Base-by-base conservation (phyloP, 768 basidiomycete species). In the Pleurotus citrinopileatus region DNA sequence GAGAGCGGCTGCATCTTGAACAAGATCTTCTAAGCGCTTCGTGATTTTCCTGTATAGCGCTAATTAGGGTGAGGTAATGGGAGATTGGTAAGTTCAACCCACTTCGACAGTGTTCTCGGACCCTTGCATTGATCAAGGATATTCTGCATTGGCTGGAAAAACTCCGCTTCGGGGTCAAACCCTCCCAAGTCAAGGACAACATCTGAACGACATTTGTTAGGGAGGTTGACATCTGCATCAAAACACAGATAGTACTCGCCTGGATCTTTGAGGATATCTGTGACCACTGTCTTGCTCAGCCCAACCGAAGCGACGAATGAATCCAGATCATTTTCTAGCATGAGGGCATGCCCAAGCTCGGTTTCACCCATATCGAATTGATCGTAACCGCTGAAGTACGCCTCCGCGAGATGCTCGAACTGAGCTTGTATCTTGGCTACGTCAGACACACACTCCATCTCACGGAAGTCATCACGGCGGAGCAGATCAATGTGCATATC, bases 291-390 rank as follows among this genome's bases (percentile, higher is more conserved):
- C 75, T 94, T 92, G 36, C 90, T 85, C 56, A 96, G 80, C 1
- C 92, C 92, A 42, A 98, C 83, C 1, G 94, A 91, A 7, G 94
- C 94, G 17, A 91, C 83, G 67, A 98, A 94, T 68, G 91, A 89
- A 65, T 99, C 96, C 6, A 98, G 76, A 67, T 99, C 97, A 59
- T 84, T 81, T 63, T 99, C 96, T 59, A 96, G 86, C 9, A 87
- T 81, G 22, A 84, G 70, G 1, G 88, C 82, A 63, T 90, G 87
- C 1, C 90, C 91, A 26, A 96, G 75, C 67, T 97, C 93, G 20
- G 89, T 82, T 70, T 98, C 96, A 9, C 87, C 93, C 22, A 96
- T 70, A 66, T 98, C 97, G 22, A 51, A 37, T 48, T 86, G 81
- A n/a, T 91, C 87, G 59, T 86, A 88, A 15, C 81, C 83, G 53